Evolutionary conservation across 2,329 filamentous ascomycete species (phyloP).

Genomic region (Dactylellina cionopaga): DNA sequence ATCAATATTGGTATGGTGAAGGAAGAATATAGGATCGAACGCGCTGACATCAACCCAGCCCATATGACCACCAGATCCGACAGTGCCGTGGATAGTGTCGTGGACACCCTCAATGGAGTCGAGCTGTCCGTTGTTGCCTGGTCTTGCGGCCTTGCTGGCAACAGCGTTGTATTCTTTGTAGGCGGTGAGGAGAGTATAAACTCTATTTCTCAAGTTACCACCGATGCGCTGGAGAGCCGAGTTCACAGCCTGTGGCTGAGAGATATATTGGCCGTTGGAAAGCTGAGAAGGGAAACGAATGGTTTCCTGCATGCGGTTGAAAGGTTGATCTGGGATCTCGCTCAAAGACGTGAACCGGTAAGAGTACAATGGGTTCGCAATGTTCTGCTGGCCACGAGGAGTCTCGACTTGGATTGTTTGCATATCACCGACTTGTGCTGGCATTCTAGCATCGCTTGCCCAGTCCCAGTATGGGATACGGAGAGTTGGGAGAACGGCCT

Average conservation of each 20-base stretch:
- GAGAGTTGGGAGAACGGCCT: slow-evolving; percentile 61
- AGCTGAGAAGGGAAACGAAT: slow-evolving; percentile 11
- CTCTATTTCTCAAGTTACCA: slow-evolving; percentile 63
- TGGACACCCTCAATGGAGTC: slow-evolving; percentile 48
- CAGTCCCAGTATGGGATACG: slow-evolving; percentile 66
- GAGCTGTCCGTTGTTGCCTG: slow-evolving; percentile 5
- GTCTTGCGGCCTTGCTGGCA: slow-evolving; percentile 69
- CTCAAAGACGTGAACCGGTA: slow-evolving; percentile 66
- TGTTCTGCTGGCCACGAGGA: slow-evolving; percentile 67
- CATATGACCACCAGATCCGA: slow-evolving; percentile 56
- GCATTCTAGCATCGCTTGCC: slow-evolving; percentile 62
- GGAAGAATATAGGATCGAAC: slow-evolving; percentile 80
- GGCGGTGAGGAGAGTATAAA: slow-evolving; percentile 74
- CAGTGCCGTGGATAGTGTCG: slow-evolving; percentile 48
- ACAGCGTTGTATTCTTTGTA: slow-evolving; percentile 75
- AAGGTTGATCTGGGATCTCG: slow-evolving; percentile 26
- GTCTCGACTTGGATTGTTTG: slow-evolving; percentile 65
- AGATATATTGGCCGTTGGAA: slow-evolving; percentile 24
- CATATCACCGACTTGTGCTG: slow-evolving; percentile 50
- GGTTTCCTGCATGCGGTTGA: slow-evolving; percentile 34
- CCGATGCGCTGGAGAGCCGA: slow-evolving; percentile 14
- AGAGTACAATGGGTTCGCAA: slow-evolving; percentile 71
- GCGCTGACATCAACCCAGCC: slow-evolving; percentile 76
- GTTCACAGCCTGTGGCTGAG: slow-evolving; percentile 38
- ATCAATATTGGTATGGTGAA: slow-evolving; percentile 80